Evolutionary conservation across 106 monocot genomes (phyloP), one percentile per base, ranked within the genome.

Genomic region (Iris macrosiphon): DNA sequence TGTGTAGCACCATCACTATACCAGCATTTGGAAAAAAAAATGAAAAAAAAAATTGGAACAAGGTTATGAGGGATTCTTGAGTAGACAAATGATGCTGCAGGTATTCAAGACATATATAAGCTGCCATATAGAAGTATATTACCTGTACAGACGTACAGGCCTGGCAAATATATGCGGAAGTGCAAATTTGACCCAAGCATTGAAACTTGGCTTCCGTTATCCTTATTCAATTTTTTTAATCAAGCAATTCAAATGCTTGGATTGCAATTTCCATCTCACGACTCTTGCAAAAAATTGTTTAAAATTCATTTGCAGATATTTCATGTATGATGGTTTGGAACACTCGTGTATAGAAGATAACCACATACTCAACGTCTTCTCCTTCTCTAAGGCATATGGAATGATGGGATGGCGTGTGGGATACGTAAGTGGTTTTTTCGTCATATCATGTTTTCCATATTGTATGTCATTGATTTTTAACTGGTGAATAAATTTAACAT

Each of bases 321-420:
- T 98, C 40, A 98, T 98, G 91, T 98, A 91, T 62, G 98, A 98
- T 53, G 98, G 78, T 14, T 67, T 91, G 75, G 64, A 91, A 46
- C 98, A 98, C 65, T 83, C 41, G n/a, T 98, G 98, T 63, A 49
- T 98, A 62, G 98, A 98, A 40, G 98, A 62, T 48, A 70, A 55
- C 41, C 98, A 98, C 55, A 84, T 98, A 31, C 75, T 98, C 9
- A 91, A 98, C 59, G n/a, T 98, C 45, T 98, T 98, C 69, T 98
- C 98, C 57, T 98, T 98, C 62, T 98, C 98, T 21, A 98, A 98
- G 60, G 90, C 72, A 33, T 81, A 98, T 31, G 98, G 98, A 43
- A 98, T 98, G 98, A 98, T 98, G 98, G 98, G 98, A 49, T 98
- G 98, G 98, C 87, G 98, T 46, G 86, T 98, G 0, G 98, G 98